Evolutionary conservation across 2,329 filamentous ascomycete species (phyloP), one percentile per base, ranked within the genome.

Genomic region (Pyrenophora graminea): DNA sequence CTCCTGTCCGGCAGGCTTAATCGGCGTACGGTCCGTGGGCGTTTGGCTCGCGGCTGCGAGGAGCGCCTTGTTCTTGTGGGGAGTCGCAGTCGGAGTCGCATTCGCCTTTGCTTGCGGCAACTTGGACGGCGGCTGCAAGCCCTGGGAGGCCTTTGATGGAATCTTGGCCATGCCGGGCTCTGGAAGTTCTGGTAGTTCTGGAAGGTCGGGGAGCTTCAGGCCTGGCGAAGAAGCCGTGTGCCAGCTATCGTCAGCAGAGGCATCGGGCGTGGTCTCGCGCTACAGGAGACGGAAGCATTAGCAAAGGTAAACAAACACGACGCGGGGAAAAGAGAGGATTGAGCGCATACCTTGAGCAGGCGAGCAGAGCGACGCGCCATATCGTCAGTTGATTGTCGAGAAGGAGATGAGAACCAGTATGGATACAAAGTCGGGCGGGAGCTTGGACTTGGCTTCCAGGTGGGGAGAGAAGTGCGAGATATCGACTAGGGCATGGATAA

Each of bases 1-100:
- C 71, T 96, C 91, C 53, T 86, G 85, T 58, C 82, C 81, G 40
- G 87, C 79, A 19, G 90, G 89, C 76, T 89, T 88, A 61, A 88
- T 77, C 5, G 85, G 81, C 3, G 85, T 85, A 12, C 81, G 82
- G 33, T 84, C 83, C 34, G 79, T 80, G 4, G 91, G 91, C 6
- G 76, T 74, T 46, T 59, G 67, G 23, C 64, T 60, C 17, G 63
- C 51, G 32, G 53, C 52, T 18, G 58, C 48, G 17, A 66, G 43
- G 15, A 59, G 55, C 27, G 57, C 62, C 36, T 61, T 62, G 47
- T 45, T 65, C 52, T 62, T 66, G 36, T 79, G 79, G 3, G 90
- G 90, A 10, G 76, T 72, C 39, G 63, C 64, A 8, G 67, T 61
- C 39, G 63, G 64, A 9, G 67, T 61, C 21, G 64, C 55, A n/a